phyloP scores from a whole-genome alignment of 176 grass and related monocot species.

The Calamus simplicifolius region DNA sequence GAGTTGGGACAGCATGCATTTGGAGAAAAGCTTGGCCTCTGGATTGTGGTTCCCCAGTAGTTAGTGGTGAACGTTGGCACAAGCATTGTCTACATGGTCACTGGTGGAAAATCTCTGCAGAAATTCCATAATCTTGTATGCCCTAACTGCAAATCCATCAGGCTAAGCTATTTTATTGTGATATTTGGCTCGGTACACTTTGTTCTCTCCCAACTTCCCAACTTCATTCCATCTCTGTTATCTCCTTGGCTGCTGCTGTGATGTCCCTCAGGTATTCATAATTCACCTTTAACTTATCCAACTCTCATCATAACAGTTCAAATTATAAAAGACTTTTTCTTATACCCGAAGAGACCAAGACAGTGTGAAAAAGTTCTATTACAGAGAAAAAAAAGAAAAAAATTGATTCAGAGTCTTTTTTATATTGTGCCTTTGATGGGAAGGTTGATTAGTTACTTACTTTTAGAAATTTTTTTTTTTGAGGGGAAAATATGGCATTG shows the following conservation, averaged over 20 bases:
- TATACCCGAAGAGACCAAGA: too few species aligned
- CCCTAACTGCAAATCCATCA: neutral
- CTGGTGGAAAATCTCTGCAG: slow-evolving; percentile 53
- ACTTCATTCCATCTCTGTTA: neutral
- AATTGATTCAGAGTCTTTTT: too few species aligned
- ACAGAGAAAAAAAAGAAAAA: too few species aligned
- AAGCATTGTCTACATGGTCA: slow-evolving; percentile 76
- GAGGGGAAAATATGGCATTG: too few species aligned
- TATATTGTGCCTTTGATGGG: too few species aligned
- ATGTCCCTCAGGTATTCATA: neutral
- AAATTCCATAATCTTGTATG: slow-evolving; percentile 34
- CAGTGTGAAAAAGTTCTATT: too few species aligned
- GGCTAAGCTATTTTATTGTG: neutral
- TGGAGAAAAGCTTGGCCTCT: slow-evolving; percentile 46
- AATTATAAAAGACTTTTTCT: too few species aligned
- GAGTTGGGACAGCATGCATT: slow-evolving; percentile 68
- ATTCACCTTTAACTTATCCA: too few species aligned
- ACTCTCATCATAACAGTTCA: too few species aligned
- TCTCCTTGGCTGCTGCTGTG: neutral
- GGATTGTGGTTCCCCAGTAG: slow-evolving; percentile 66
- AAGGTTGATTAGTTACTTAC: too few species aligned
- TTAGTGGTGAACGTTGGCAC: slow-evolving; percentile 53
- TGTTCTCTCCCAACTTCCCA: neutral
- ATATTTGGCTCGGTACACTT: neutral
- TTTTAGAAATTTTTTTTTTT: too few species aligned